Evolutionary conservation across 345 rosid genomes (phyloP), one percentile per base, ranked within the genome.

Genomic region (Eutrema yunnanense): DNA sequence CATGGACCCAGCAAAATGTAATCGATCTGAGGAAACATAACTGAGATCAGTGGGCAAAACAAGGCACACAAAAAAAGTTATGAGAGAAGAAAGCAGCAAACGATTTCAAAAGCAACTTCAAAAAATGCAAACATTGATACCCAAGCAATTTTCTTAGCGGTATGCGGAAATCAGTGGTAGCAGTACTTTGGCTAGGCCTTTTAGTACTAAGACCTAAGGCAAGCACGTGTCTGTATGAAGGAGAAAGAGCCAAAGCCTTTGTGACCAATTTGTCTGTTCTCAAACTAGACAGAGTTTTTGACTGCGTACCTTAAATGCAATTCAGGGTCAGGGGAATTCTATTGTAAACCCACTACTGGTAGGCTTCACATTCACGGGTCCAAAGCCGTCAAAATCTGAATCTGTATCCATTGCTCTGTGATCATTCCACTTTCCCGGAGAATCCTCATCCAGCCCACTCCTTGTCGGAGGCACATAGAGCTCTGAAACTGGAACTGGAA

Each of bases 381-480:
- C 88, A 62, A 87, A 86, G 12, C 86, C 91, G 9, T 84, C 85
- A 53, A 81, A 82, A 74, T 89, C 96, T 16, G 88, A 87, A 73
- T 87, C 92, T 0, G 92, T 83, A 40, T 62, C 92, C 84, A 79
- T 75, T 42, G 58, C 81, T 42, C 74, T 75, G 64, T 65, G 73
- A 41, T 82, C 79, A 57, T 81, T n/a, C 85, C 86, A 81, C 38
- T 79, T 73, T 19, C 78, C 76, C 0, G 84, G 81, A 50, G 81
- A 85, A 77, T 87, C 94, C 29, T 86, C 94, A 51, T 90, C 90
- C 6, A 79, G 86, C 27, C 73, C 79, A 59, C 80, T 78, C 72
- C 79, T 84, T 36, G 83, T 71, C 22, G 62, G 66, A 41, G 98
- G 98, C 54, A 95, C 89, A 56, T 50, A 81, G 54, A 95, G 88